Percentiles rank a stretch among this genome's conserved stretches.
phyloP scores from a whole-genome alignment of 2,329 filamentous ascomycete genomes.

The Claviceps purpurea region DNA sequence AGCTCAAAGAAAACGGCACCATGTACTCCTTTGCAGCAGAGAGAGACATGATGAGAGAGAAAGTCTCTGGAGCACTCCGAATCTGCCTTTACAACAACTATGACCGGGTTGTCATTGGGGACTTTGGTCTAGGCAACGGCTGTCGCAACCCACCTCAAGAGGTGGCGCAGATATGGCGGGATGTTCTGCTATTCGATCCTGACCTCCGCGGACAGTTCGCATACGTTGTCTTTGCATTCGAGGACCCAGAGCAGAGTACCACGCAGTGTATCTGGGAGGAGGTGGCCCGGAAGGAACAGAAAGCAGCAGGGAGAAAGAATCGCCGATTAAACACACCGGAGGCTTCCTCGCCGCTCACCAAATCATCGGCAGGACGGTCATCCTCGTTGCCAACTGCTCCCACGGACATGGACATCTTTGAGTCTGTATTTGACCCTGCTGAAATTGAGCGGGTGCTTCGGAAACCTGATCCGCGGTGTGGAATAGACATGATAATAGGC shows the following conservation, averaged over 20 bases:
- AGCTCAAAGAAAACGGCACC: slow-evolving; percentile 52
- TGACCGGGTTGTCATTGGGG: slow-evolving; percentile 45
- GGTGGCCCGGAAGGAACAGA: slow-evolving; percentile 36
- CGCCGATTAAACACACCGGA: slow-evolving; percentile 18
- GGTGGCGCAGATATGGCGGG: slow-evolving; percentile 52
- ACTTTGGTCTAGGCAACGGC: slow-evolving; percentile 51
- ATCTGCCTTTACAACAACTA: slow-evolving; percentile 52
- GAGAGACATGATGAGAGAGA: slow-evolving; percentile 57
- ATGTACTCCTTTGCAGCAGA: slow-evolving; percentile 62
- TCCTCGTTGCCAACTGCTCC: slow-evolving; percentile 9
- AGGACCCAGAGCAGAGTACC: slow-evolving; percentile 41
- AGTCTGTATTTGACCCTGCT: slow-evolving; percentile 33
- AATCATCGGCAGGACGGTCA: slow-evolving; percentile 8
- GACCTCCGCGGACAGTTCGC: slow-evolving; percentile 49
- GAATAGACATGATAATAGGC: slow-evolving; percentile 37
- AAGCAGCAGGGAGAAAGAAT: slow-evolving; percentile 17
- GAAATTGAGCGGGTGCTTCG: slow-evolving; percentile 38
- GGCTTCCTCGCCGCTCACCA: slow-evolving; percentile 12
- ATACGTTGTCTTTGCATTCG: slow-evolving; percentile 52
- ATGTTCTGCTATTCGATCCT: slow-evolving; percentile 48
- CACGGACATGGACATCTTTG: slow-evolving; percentile 40
- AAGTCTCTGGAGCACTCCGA: slow-evolving; percentile 56
- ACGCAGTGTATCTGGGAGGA: slow-evolving; percentile 40
- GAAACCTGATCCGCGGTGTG: slow-evolving; percentile 41
- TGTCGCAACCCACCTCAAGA: slow-evolving; percentile 53